Evolutionary conservation across 2,329 filamentous ascomycete genomes (phyloP), one percentile per base, ranked within the genome.

Genomic region (Epichloe amarillans): DNA sequence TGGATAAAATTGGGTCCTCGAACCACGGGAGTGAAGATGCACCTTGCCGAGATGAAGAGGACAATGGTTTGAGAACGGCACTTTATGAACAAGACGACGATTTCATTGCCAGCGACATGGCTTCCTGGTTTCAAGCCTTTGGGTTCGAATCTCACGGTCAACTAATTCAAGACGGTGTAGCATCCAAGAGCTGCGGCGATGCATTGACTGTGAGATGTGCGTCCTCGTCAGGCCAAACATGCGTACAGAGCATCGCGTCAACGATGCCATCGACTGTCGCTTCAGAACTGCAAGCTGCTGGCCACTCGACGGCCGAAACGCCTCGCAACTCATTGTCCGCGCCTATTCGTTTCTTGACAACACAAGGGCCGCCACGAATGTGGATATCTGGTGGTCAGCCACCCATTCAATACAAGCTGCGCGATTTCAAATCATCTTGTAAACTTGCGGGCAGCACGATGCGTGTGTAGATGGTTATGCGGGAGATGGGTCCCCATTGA

Each of bases 51-150:
- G 35, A 12, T 19, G 46, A 40, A n/a, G 46, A 40, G 5, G 21
- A 39, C 26, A 10, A 17, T 17, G 42, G 7, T 19, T 4, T 15
- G 12, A 38, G 26, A n/a, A 33, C 21, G 17, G 75, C 74, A 47
- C 39, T 57, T 26, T 56, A 69, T 5, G 74, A 76, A 50, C 74
- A 35, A 12, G 48, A 50, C 35, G 50, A 77, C 51, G 60, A 64
- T 3, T 68, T 69, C 11, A 47, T 61, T 47, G 60, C 60, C 4
- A 64, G 67, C 23, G 74, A 77, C 7, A 59, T 80, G 21, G 60
- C 61, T 5, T 64, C 66, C 2, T 81, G 77, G 77, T 78, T 75
- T 56, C 65, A 67, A n/a, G 68, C 65, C 4, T 73, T 76, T 58
- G 70, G 72, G 12, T 73, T 79, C 51, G 64, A 69, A 36, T 62